Evolutionary conservation across 495 filamentous ascomycete genomes (phyloP).

Genomic region (Penicillium psychrofluorescens): DNA sequence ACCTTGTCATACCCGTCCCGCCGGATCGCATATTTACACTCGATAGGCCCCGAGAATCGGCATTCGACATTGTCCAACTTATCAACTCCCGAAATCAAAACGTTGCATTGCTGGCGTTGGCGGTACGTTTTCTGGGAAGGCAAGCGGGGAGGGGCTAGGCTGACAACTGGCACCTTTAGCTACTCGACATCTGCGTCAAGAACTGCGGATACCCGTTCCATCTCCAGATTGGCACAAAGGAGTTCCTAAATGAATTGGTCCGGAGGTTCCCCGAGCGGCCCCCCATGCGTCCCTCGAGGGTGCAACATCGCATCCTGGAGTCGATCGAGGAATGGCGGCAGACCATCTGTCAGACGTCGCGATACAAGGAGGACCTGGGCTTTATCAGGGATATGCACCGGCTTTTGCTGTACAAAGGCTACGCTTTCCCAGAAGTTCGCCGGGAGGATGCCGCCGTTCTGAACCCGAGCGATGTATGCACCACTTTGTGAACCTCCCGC

Average conservation of each 20-base stretch:
- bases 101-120: conserved; percentile 80
- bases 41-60: conserved; percentile 79
- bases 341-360: conserved; percentile 95
- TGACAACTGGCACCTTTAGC: conserved; percentile 38
- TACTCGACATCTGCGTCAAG: conserved; percentile 98
- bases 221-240: conserved; percentile 95
- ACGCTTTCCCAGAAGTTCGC: conserved; percentile 85
- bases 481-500: not conserved
- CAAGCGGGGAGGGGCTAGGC: conserved; percentile 13
- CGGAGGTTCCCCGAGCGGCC: conserved; percentile 92
- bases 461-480: conserved; percentile 90
- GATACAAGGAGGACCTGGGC: conserved; percentile 94
- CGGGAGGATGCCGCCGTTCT: conserved; percentile 93
- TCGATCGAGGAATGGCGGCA: conserved; percentile 97
- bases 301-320: conserved; percentile 89
- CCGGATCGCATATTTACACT: conserved; percentile 7
- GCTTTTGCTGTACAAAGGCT: conserved; percentile 91
- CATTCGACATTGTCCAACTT: conserved; percentile 86
- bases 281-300: conserved; percentile 73
- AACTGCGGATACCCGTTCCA: conserved; percentile 99
- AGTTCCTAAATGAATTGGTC: conserved; percentile 97
- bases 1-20: not conserved
- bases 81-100: conserved; percentile 96
- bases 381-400: conserved; percentile 98
- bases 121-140: conserved; percentile 33